Conservation (phyloP, 768 basidiomycete genomes). For the Mycena kentingensis region DNA sequence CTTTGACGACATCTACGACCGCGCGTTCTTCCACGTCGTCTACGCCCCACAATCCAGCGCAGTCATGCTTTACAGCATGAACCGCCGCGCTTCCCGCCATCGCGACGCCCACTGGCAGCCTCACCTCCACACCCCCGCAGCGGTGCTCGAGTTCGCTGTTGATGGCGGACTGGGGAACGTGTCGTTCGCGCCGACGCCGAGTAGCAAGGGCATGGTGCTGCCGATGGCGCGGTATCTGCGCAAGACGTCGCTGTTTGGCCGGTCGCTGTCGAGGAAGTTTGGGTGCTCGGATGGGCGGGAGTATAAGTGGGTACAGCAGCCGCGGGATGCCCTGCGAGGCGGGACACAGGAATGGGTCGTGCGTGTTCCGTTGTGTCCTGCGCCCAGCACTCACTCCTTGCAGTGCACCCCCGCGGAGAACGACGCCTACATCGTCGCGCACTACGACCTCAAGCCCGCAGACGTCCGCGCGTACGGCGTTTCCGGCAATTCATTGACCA, state of each 20-base stretch:
- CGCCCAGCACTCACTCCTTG: background rate
- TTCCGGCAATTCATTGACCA: conserved; percentile 63
- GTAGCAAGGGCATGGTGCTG: too few relatives aligned
- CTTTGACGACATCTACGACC: conserved; percentile 80
- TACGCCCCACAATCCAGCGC: conserved; percentile 45
- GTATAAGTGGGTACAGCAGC: conserved; percentile 58
- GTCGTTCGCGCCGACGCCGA: conserved; percentile 47
- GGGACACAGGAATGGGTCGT: conserved; percentile 80
- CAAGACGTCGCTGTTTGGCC: conserved; percentile 64
- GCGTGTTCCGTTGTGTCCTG: conserved; percentile 34
- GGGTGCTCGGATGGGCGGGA: conserved; percentile 67
- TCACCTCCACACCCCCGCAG: conserved; percentile 52
- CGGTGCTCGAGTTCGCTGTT: conserved; percentile 61
- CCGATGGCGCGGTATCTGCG: conserved; percentile 67
- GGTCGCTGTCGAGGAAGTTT: conserved; percentile 74
- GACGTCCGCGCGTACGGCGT: conserved; percentile 57
- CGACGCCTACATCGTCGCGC: conserved; percentile 60
- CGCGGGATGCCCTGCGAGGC: conserved; percentile 47
- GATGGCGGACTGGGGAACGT: conserved; percentile 62
- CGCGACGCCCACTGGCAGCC: conserved; percentile 49
- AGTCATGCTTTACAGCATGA: conserved; percentile 67
- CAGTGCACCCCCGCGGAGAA: conserved; percentile 60
- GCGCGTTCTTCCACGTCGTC: conserved; percentile 65
- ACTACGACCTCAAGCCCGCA: conserved; percentile 62
- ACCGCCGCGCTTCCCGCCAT: conserved; percentile 61